These are phyloP conservation scores for Globisporangium spinosum DNA, from an alignment of 352 stramenopile species.

Conservation along the genomic window DNA sequence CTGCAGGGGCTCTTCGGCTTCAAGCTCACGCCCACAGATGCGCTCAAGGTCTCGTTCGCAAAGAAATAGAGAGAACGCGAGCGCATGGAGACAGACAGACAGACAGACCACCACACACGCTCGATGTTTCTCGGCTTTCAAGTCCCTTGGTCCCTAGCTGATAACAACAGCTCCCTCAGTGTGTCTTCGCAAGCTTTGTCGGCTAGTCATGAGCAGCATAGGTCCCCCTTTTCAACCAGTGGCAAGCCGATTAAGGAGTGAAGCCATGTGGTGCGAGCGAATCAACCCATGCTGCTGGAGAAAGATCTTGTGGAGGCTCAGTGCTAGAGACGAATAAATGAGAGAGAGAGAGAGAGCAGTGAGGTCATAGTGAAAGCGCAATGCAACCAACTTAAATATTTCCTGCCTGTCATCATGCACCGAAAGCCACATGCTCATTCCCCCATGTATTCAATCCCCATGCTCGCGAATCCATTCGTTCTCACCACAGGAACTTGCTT, in stretches of 20 bases:
- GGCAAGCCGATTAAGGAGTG: neutral
- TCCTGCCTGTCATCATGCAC: too few species aligned
- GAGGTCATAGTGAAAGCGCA: too few species aligned
- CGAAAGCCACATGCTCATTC: too few species aligned
- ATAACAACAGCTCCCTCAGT: too few species aligned
- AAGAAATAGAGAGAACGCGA: constrained; percentile 55
- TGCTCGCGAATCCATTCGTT: too few species aligned
- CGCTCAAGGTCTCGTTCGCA: constrained; percentile 80
- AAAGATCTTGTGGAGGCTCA: neutral
- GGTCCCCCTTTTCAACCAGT: neutral
- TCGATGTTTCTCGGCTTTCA: too few species aligned
- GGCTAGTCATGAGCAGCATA: too few species aligned
- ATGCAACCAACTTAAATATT: too few species aligned
- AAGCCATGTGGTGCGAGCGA: neutral
- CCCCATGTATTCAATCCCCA: too few species aligned
- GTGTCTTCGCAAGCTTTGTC: too few species aligned
- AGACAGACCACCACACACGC: neutral
- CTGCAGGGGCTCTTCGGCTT: constrained; percentile 79
- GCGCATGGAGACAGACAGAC: neutral
- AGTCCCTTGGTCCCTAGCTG: too few species aligned
- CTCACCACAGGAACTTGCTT: too few species aligned
- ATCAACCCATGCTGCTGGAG: neutral
- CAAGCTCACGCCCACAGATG: constrained; percentile 81
- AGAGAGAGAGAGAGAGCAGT: neutral
- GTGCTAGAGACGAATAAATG: neutral